phyloP scores from a whole-genome alignment of 2,329 filamentous ascomycete species.

The Colletotrichum musicola region DNA sequence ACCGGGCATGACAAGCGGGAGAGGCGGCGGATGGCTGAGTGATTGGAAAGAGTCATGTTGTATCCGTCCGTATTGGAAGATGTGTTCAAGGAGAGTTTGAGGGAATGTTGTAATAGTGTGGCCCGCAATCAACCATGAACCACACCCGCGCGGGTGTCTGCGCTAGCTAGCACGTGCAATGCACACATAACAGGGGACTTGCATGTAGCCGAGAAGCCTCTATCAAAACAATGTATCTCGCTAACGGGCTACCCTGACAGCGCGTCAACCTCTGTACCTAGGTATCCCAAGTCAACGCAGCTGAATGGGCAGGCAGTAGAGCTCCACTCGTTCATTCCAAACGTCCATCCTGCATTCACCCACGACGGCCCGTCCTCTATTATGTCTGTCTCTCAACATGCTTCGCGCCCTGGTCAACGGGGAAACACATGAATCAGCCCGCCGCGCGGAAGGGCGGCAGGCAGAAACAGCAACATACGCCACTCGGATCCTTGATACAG shows the following conservation, averaged over 20 bases:
- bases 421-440: slow-evolving; percentile 24
- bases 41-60: slow-evolving; percentile 5
- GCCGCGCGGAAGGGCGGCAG: slow-evolving; percentile 22
- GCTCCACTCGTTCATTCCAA: slow-evolving; percentile 24
- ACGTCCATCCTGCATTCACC: slow-evolving; percentile 16
- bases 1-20: slow-evolving; percentile 5
- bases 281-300: too few species aligned
- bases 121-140: slow-evolving; percentile 12
- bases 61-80: background rate
- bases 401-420: slow-evolving; percentile 8
- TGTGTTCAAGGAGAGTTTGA: slow-evolving; percentile 8
- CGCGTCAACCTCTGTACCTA: too few species aligned
- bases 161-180: background rate
- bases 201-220: background rate
- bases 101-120: slow-evolving; percentile 14
- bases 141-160: slow-evolving; percentile 26
- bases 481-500: background rate
- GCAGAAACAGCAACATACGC: slow-evolving; percentile 18
- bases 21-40: slow-evolving; percentile 10
- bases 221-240: background rate
- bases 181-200: background rate
- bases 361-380: background rate
- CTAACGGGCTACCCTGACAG: too few species aligned
- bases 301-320: background rate
- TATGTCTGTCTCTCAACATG: background rate